These are phyloP conservation scores for Exophiala oligosperma DNA, from an alignment of 2,329 filamentous ascomycete genomes.

Conservation along the genomic window DNA sequence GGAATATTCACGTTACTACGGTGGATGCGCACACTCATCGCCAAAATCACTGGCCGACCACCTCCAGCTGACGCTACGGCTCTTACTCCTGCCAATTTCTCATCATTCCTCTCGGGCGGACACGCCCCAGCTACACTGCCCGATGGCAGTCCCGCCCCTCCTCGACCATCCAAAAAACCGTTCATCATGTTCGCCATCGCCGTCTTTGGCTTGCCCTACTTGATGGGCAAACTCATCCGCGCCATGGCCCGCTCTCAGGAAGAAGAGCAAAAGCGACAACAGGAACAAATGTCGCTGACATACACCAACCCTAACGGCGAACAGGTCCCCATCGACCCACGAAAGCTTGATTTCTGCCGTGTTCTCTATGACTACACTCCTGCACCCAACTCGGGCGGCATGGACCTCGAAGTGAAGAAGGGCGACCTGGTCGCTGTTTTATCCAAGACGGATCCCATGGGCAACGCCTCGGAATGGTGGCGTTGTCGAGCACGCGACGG, in stretches of 20 bases:
- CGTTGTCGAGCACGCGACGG: conserved; percentile 87
- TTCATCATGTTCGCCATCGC: conserved; percentile 94
- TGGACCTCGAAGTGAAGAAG: conserved; percentile 90
- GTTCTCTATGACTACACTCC: conserved; percentile 93
- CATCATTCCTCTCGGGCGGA: conserved; percentile 75
- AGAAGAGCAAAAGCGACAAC: conserved; percentile 62
- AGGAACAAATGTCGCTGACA: conserved; percentile 52
- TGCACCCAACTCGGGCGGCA: conserved; percentile 63
- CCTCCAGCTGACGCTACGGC: conserved; percentile 83
- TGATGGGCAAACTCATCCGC: conserved; percentile 95
- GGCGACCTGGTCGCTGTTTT: conserved; percentile 94
- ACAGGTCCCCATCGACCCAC: conserved; percentile 68
- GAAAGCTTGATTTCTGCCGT: conserved; percentile 94
- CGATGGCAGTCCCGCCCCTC: conserved; percentile 64
- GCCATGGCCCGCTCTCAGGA: conserved; percentile 81
- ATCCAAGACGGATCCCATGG: conserved; percentile 86
- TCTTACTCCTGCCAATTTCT: conserved; percentile 88
- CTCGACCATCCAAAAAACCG: conserved; percentile 87
- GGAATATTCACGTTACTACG: conserved; percentile 95
- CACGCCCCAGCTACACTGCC: conserved; percentile 50
- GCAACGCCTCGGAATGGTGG: conserved; percentile 96
- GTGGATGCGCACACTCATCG: conserved; percentile 88
- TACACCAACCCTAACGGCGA: conserved; percentile 40
- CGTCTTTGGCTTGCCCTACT: conserved; percentile 90
- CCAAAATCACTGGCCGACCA: conserved; percentile 88